phyloP scores from a whole-genome alignment of 1,139 yeast species.

The Pichia sp. region DNA sequence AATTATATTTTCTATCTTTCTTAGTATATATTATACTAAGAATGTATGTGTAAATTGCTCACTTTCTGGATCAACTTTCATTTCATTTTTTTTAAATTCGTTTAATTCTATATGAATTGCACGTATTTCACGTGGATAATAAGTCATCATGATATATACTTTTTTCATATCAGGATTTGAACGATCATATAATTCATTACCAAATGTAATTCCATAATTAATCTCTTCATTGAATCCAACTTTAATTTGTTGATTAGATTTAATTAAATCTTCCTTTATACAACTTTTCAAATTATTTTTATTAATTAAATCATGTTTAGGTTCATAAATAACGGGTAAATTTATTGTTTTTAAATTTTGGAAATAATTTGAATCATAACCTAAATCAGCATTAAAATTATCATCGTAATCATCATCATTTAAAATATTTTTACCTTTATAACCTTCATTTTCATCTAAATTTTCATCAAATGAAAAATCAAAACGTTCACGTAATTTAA shows the following conservation, averaged over 20 bases:
- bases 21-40: constrained; percentile 27
- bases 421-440: neutral
- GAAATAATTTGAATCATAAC: neutral
- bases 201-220: constrained; percentile 41
- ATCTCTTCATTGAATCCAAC: constrained; percentile 43
- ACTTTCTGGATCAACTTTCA: constrained; percentile 50
- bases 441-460: neutral
- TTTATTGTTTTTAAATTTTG: neutral
- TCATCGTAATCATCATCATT: neutral
- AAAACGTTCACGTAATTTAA: constrained; percentile 4
- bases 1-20: too few species aligned
- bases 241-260: constrained; percentile 23
- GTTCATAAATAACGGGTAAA: constrained; percentile 2
- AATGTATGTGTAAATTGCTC: constrained; percentile 49
- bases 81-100: constrained; percentile 41
- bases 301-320: neutral
- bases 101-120: constrained; percentile 47
- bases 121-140: constrained; percentile 41
- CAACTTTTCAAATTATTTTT: constrained; percentile 5
- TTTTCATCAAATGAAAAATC: constrained; percentile 4
- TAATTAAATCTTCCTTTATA: constrained; percentile 1
- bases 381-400: neutral
- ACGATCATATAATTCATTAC: constrained; percentile 44
- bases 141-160: constrained; percentile 44
- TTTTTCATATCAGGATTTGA: constrained; percentile 38